Evolutionary conservation across 2,329 filamentous ascomycete genomes (phyloP), one percentile per base, ranked within the genome.

Genomic region (Nothophaeocryptopus gaeumannii): DNA sequence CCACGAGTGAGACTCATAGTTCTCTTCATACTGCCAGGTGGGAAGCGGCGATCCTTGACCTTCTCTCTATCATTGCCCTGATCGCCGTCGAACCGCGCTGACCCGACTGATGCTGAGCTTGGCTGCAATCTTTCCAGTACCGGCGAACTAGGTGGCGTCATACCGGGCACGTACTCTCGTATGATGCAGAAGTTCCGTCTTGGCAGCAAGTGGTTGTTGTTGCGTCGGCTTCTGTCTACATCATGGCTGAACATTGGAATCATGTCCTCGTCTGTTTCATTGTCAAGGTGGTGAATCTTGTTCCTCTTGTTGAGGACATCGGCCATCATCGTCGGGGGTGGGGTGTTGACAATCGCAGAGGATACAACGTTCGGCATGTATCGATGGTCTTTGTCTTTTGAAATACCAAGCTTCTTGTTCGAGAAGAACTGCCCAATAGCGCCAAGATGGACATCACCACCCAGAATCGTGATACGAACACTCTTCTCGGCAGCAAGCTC

Each of bases 351-450:
- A 65, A 99, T 97, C 10, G 91, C 90, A 0, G 91, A 96, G 1
- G 90, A 95, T 59, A 97, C 84, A 52, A 99, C 74, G 63, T 99
- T 99, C 4, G 90, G 88, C 86, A 99, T 99, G 67, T 99, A 99
- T 54, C 93, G 81, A 64, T 93, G 91, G 67, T 99, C 93, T 58
- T 84, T 84, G 71, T 97, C 89, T 69, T 96, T 97, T 2, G 88
- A 75, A 3, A 63, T 75, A 5, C 84, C 79, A 15, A 92, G 76
- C 68, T 89, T 93, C 11, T 89, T 85, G 65, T 95, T 95, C 8
- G 89, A 93, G 72, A 92, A 96, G 72, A 99, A 97, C 60, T 96
- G 91, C 2, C 93, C 93, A 34, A 96, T 81, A 8, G 90, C 93
- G 10, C 86, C 91, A 20, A 99, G 78, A 69, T 97, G 91, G 14